Base-by-base conservation (phyloP, 2,329 filamentous ascomycete genomes). In the Neoscytalidium dimidiatum region DNA sequence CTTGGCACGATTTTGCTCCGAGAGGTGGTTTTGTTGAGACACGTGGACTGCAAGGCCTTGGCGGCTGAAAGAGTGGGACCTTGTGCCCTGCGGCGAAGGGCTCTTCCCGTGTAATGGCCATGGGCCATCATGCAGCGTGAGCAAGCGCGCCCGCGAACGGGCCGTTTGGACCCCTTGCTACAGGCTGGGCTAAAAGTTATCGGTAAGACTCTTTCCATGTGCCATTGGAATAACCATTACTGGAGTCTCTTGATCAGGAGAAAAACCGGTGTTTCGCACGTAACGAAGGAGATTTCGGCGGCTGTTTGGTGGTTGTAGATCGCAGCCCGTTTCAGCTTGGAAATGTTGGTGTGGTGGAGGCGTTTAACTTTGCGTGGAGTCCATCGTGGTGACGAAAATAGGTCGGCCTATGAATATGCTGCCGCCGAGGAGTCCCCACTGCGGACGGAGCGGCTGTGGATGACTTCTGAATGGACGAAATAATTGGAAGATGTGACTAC, bases 351-450 rank as follows among this genome's bases (percentile, higher is more conserved):
- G 33, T 28, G 35, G 7, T 52, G 38, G 56, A 23, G 56, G 56
- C 56, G 41, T 60, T 60, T 31, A 60, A 33, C 56, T 60, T 60
- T 58, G 11, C 28, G 56, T 43, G 17, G 23, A 56, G 28, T 21
- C 8, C 17, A 44, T 14, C 9, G 53, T 58, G 23, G 53, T 38
- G 26, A 44, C n/a, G 19, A 23, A 58, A 26, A 17, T 19, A 58
- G 23, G n/a, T n/a, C n/a, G n/a, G 35, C 53, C 26, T 44, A 46
- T 46, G 35, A 23, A 46, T n/a, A 33, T 3, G 17, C 19, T n/a
- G 6, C n/a, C 9, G 31, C 21, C 23, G 35, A 53, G 28, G 9
- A 21, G 19, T 11, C 21, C 41, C 41, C 31, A 23, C 28, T 46
- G 26, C 7, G 13, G 9, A n/a, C n/a, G 23, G 38, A 23, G 23